phyloP scores from a whole-genome alignment of 2,329 filamentous ascomycete genomes.

The Fusarium veterinarium region DNA sequence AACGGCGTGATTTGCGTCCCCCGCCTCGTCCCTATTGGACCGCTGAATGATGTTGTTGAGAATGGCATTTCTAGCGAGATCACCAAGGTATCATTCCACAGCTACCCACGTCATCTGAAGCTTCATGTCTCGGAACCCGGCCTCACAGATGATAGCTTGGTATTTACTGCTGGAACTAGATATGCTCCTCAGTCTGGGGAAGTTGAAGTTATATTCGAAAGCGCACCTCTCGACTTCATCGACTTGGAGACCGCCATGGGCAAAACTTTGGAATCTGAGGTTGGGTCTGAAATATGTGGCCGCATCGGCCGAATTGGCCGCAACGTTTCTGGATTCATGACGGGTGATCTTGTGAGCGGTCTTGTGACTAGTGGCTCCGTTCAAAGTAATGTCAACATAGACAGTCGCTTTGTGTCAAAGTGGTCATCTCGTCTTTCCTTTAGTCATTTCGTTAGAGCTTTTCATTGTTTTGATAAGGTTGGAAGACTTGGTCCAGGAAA shows the following conservation, averaged over 20 bases:
- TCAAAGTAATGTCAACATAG: conserved; percentile 48
- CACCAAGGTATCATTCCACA: conserved; percentile 38
- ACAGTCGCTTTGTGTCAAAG: conserved; percentile 52
- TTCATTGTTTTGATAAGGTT: conserved; percentile 54
- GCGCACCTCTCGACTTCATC: conserved; percentile 49
- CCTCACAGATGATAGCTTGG: conserved; percentile 38
- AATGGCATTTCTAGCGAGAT: conserved; percentile 23
- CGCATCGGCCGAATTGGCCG: conserved; percentile 50
- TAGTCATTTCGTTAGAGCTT: conserved; percentile 55
- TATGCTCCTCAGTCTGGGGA: conserved; percentile 47
- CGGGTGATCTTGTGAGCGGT: conserved; percentile 57
- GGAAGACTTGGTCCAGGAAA: conserved; percentile 45
- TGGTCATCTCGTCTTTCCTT: conserved; percentile 48
- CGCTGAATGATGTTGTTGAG: conserved; percentile 60
- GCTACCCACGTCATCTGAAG: conserved; percentile 23
- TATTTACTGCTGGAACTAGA: conserved; percentile 38
- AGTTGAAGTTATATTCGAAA: conserved; percentile 55
- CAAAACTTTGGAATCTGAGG: conserved; percentile 41
- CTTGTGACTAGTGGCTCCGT: conserved; percentile 52
- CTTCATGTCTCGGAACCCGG: conserved; percentile 45
- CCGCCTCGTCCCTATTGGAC: conserved; percentile 54
- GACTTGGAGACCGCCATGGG: conserved; percentile 54
- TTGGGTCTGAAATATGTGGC: conserved; percentile 58
- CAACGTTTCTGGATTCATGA: conserved; percentile 46
- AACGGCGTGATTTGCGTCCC: conserved; percentile 56